phyloP scores from a whole-genome alignment of 257 asterid species.

The Solanum tarijense region DNA sequence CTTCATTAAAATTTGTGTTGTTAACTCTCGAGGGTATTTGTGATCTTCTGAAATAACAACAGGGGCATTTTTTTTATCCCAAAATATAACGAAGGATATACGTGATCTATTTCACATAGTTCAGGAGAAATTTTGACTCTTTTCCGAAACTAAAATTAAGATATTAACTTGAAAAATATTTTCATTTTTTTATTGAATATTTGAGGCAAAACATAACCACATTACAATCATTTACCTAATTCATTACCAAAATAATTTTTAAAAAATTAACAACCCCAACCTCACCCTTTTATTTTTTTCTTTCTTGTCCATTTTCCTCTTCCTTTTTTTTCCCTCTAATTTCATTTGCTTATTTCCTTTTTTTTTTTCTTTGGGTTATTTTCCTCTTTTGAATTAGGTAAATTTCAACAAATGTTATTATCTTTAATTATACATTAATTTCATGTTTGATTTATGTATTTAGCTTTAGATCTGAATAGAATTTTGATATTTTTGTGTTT shows the following conservation, averaged over 20 bases:
- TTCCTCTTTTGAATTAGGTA: background rate
- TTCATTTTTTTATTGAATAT: no score
- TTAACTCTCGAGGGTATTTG: background rate
- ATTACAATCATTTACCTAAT: background rate
- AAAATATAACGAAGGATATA: no score
- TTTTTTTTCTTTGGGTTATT: background rate
- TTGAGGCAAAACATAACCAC: background rate
- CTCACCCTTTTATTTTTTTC: background rate
- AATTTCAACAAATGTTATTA: background rate
- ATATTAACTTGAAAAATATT: no score
- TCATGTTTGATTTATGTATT: background rate
- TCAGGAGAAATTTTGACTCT: no score
- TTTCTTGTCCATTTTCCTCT: background rate
- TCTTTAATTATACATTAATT: background rate
- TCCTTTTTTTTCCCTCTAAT: no score
- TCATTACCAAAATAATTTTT: background rate
- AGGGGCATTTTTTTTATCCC: background rate
- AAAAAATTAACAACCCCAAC: background rate
- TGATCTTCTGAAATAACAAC: fast-evolving
- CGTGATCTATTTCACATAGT: fast-evolving
- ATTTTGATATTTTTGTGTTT: background rate
- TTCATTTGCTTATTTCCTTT: background rate
- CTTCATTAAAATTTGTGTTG: background rate
- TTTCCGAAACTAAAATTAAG: background rate
- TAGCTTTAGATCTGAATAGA: background rate